A percentile compares a stretch with the other conserved stretches of the same genome.
These are phyloP conservation scores for Leucaena leucocephala DNA, from an alignment of 306 rosid genomes.

Conservation along the genomic window DNA sequence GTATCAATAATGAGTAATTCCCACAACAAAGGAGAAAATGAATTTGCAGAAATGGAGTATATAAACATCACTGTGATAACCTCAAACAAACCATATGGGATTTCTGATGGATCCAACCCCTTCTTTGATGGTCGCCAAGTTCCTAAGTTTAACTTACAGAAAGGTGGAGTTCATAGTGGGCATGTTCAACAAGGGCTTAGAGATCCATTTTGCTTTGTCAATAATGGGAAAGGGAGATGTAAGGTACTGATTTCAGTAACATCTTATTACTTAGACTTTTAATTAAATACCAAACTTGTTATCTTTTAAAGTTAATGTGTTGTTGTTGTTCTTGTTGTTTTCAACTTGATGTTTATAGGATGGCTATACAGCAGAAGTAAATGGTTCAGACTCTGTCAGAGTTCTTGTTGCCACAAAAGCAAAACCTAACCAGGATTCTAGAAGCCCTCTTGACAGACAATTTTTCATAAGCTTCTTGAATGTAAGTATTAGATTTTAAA, in stretches of 20 bases:
- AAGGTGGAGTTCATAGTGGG: slow-evolving; percentile 88
- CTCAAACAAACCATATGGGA: slow-evolving; percentile 85
- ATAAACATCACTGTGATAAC: slow-evolving; percentile 87
- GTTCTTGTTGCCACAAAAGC: slow-evolving; percentile 95
- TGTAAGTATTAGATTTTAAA: slow-evolving; percentile 10
- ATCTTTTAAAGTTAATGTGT: neutral
- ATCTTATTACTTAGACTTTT: neutral
- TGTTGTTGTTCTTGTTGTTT: neutral
- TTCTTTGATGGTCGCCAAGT: slow-evolving; percentile 56
- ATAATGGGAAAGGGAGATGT: slow-evolving; percentile 81
- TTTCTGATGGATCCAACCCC: slow-evolving; percentile 86
- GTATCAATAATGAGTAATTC: slow-evolving; percentile 74
- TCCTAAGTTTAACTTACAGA: slow-evolving; percentile 64
- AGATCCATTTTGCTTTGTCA: slow-evolving; percentile 77
- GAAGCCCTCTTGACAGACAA: slow-evolving; percentile 71
- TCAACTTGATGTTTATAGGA: slow-evolving; percentile 58
- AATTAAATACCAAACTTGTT: neutral
- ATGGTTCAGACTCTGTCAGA: slow-evolving; percentile 67
- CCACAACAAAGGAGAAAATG: slow-evolving; percentile 59
- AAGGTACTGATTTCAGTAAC: slow-evolving; percentile 43
- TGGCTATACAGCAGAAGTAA: slow-evolving; percentile 72
- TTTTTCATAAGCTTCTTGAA: slow-evolving; percentile 69
- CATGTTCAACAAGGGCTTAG: slow-evolving; percentile 79
- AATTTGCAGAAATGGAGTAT: slow-evolving; percentile 82
- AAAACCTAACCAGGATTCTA: slow-evolving; percentile 58